Evolutionary conservation across 2,329 filamentous ascomycete species (phyloP), one percentile per base, ranked within the genome.

Genomic region (Sphaerostilbella broomeana): DNA sequence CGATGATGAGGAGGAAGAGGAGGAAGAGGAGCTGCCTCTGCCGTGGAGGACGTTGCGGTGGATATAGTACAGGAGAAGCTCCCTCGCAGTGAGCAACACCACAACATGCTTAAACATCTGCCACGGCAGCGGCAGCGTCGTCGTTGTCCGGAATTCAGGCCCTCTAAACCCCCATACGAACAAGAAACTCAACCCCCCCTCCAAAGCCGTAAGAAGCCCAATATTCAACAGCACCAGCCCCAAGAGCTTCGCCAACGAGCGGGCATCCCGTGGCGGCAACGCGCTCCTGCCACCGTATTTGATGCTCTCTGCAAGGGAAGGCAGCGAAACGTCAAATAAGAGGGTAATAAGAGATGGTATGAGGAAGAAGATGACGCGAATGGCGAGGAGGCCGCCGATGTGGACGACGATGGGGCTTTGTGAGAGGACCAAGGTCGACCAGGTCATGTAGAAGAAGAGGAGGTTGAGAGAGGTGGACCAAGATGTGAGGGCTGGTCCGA

Each of bases 371-470:
- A 85, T 48, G 8, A 81, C 42, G 28, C 85, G 81, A 34, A 88
- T 67, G 17, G 75, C 73, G 5, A 86, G 58, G 0, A 81, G 81
- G 40, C 81, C 85, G 37, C 84, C 67, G 1, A 92, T 58, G 58
- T 94, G 86, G 42, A 95, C 77, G 43, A 77, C 75, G 12, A 92
- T 67, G 0, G 85, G 79, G 1, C 81, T 72, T 52, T 94, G 84
- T 6, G 83, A 84, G 3, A 90, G 68, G 26, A 94, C 78, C 21
- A 95, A 72, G 0, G 86, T 90, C 5, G 79, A 79, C 88, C 88
- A 95, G 51, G 86, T 90, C 66, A 94, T 75, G 60, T 88, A 90
- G 62, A 95, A 92, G 68, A 94, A 89, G 46, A 94, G 67, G 17
- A 94, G 65, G 59, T 92, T 95, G 47, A 94, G 69, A 1, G 81